Percentiles rank a stretch among this genome's conserved stretches.
Evolutionary conservation across 306 rosid genomes (phyloP).

Genomic region (Cajanus cajan): DNA sequence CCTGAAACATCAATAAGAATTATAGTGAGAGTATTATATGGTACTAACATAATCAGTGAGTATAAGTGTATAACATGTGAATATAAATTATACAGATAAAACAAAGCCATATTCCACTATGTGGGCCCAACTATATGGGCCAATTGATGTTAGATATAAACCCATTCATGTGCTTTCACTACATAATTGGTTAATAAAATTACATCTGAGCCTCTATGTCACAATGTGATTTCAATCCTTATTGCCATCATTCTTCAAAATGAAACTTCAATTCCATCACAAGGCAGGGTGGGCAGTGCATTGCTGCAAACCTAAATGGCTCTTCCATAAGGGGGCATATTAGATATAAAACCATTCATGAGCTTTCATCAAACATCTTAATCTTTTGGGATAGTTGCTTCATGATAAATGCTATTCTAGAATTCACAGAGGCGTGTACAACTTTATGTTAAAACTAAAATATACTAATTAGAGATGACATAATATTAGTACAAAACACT

Average conservation of each 20-base stretch:
- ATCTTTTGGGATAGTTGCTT: background rate
- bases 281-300: background rate
- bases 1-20: slow-evolving; percentile 51
- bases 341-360: background rate
- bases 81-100: background rate
- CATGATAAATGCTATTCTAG: background rate
- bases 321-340: background rate
- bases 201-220: background rate
- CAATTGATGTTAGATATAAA: background rate
- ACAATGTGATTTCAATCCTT: background rate
- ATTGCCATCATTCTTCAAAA: background rate
- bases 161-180: background rate
- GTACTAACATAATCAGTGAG: background rate
- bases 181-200: background rate
- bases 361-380: background rate
- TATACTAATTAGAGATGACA: background rate
- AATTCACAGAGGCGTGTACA: background rate
- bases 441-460: background rate
- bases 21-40: background rate
- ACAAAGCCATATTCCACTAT: background rate
- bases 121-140: background rate
- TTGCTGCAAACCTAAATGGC: background rate
- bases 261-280: background rate
- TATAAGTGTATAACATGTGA: background rate
- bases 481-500: background rate